Base-by-base conservation (phyloP, 116 monocot genomes). In the Zostera marina region DNA sequence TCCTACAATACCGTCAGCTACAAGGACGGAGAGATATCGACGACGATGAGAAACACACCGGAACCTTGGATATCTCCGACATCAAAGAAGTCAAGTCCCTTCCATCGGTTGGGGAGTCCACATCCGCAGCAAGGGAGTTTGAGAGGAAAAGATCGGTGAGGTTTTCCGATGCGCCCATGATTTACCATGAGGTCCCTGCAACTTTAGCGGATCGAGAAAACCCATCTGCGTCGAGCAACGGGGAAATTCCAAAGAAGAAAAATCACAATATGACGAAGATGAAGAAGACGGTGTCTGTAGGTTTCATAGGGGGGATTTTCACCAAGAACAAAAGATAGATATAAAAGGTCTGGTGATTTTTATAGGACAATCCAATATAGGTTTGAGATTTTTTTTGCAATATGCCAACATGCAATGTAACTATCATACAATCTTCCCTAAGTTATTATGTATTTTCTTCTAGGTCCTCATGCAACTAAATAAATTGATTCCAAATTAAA, bases 201-300 rank as follows among this genome's bases (percentile, higher is more conserved):
- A n/a, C n/a, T n/a, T n/a, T 20, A 8, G 15, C 9, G 49, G 20
- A 54, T 54, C 23, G 11, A 24, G 54, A 3, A 10, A 54, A 26
- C 5, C 16, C 6, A 16, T 51, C 20, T 51, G 14, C 2, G 1
- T 6, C 17, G 1, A 19, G 51, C 0, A 51, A 51, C 8, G 17
- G 17, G 20, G 8, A 51, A 0, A 19, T 16, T n/a, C 9, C 9
- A 6, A 54, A 23, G 25, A 53, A 26, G 22, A 23, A 54, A n/a
- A n/a, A n/a, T n/a, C n/a, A n/a, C n/a, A n/a, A n/a, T n/a, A n/a
- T n/a, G 24, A 65, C 21, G 77, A 80, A 68, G 57, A 75, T 68
- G 71, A 74, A 79, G 71, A 82, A 82, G 75, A 78, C 75, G 69
- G 49, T 65, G 45, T 45, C 71, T 59, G 61, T 79, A 10, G 68